Base-by-base conservation (phyloP, 2,329 filamentous ascomycete genomes). In the Geoglossum cookeanum region DNA sequence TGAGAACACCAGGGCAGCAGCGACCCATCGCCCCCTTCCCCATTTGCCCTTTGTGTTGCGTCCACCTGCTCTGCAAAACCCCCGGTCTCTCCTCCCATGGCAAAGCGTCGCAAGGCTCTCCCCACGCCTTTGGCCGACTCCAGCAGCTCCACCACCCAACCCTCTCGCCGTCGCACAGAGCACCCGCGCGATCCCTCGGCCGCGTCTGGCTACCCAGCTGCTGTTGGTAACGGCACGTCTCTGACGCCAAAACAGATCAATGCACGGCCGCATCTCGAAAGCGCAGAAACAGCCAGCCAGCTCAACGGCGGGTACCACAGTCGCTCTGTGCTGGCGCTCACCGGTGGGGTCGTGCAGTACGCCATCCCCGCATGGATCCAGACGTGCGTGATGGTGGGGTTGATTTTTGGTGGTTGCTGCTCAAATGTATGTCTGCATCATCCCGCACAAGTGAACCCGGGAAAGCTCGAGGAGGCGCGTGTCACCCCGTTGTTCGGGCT, bases 351-450 rank as follows among this genome's bases (percentile, higher is more conserved):
- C n/a, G 51, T 47, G 39, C 37, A 51, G 32, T 47, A 33, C 27
- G 49, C 49, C n/a, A 37, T 55, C 30, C 49, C 37, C 7, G 57
- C 53, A 17, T 58, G 49, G 37, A 58, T 35, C n/a, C 42, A 53
- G n/a, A 47, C n/a, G 4, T 51, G 74, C 17, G 76, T 27, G 74
- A 94, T 94, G 78, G 76, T 91, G 58, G 77, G 77, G 55, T 78
- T 97, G 62, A 97, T 98, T 59, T 96, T 98, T 69, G 92, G 92
- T 55, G 92, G 92, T 33, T 95, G 89, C 68, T 95, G 90, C 72
- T 88, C 87, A 39, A 95, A 95, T 76, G 90, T 90, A 74, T 70
- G 81, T 71, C 57, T 45, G 45, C 35, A 6, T 22, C 30, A 55
- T 55, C 27, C 39, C 29, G 30, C n/a, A 17, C 35, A 1, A 29